Evolutionary conservation across 345 rosid genomes (phyloP), one percentile per base, ranked within the genome.

Genomic region (Syzygium oleosum): DNA sequence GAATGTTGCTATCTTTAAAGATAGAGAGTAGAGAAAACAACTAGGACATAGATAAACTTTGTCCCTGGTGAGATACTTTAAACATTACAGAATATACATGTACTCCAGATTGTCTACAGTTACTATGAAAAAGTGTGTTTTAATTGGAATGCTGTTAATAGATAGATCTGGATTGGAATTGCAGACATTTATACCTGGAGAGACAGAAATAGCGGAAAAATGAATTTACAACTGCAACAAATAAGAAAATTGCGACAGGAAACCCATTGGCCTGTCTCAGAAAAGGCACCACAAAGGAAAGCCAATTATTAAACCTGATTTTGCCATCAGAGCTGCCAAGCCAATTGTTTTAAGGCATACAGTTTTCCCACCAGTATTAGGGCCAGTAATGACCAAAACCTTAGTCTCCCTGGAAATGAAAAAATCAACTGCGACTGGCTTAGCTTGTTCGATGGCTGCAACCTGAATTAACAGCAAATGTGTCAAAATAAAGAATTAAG

Each of bases 341-440:
- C 98, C 99, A 89, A 95, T 90, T 54, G 99, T 95, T 93, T 97
- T 97, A 84, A 97, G 92, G 94, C 96, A 95, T 85, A 94, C 94
- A 65, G 99, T 97, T 94, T 96, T 96, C 84, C 99, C 99, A 84
- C 99, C 99, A 13, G 98, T 97, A 88, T 96, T 97, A n/a, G 99
- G 99, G 86, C 99, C 99, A 31, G 99, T 96, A 88, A 97, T 94
- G 85, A 96, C 91, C 88, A 96, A 93, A 88, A 97, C 98, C 90
- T 91, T 95, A 46, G 98, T 95, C 87, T 92, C 94, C 86, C 80
- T 87, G 83, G 95, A 78, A 88, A 97, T 93, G 88, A 91, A 93
- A 88, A 97, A 91, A 91, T 96, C 98, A 92, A 93, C 93, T 54
- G 99, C 96, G 85, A 97, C 93, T 84, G 99, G 99, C 12, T 61